A percentile compares a stretch with the other conserved stretches of the same genome.
These are phyloP conservation scores for Lactarius tabidus DNA, from an alignment of 768 basidiomycete genomes.

Conservation along the genomic window DNA sequence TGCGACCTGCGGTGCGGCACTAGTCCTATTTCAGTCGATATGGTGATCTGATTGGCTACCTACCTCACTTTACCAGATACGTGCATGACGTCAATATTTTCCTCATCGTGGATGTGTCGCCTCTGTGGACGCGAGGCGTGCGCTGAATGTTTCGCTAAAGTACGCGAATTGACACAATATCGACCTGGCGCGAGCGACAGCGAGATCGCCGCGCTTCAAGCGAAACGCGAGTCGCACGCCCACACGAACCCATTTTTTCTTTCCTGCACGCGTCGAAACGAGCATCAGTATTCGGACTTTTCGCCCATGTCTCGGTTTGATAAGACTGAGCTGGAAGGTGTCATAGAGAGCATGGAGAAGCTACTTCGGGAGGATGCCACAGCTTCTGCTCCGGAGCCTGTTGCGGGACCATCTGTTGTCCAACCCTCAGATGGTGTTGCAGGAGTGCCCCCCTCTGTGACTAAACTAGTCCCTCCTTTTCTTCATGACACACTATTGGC, in stretches of 20 bases:
- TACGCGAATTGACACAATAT: slow-evolving; percentile 58
- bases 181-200: slow-evolving; percentile 44
- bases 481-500: not conserved
- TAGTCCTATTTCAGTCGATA: not conserved
- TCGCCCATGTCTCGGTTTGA: slow-evolving; percentile 79
- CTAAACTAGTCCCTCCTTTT: not conserved
- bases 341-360: slow-evolving; percentile 66
- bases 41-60: slow-evolving; percentile 17
- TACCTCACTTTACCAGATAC: slow-evolving; percentile 54
- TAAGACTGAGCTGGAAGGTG: slow-evolving; percentile 54
- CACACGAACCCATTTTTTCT: slow-evolving; percentile 72
- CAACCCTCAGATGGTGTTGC: not conserved
- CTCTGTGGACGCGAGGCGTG: slow-evolving; percentile 88
- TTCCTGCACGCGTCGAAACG: slow-evolving; percentile 63
- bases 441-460: not conserved
- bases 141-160: slow-evolving; percentile 71
- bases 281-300: slow-evolving; percentile 65
- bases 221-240: slow-evolving; percentile 54
- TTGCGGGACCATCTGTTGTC: not conserved
- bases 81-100: slow-evolving; percentile 91
- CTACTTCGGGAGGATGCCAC: slow-evolving; percentile 37
- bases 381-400: not conserved
- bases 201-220: slow-evolving; percentile 48
- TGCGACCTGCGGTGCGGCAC: slow-evolving; percentile 71
- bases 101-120: slow-evolving; percentile 87